phyloP scores from a whole-genome alignment of 768 basidiomycete species.

The Naganishia friedmannii region DNA sequence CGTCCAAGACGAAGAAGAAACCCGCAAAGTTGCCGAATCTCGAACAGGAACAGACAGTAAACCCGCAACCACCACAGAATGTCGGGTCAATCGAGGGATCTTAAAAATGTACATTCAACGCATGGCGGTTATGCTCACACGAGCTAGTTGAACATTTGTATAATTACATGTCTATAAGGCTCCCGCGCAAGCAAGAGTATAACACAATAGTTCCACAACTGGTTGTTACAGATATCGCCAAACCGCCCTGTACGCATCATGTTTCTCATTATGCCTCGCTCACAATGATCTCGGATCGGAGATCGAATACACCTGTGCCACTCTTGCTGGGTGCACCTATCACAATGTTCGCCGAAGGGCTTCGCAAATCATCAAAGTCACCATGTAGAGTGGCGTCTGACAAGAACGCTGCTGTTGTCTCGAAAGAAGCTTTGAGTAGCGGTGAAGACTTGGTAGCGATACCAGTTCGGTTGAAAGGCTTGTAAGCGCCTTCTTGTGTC shows the following conservation, averaged over 20 bases:
- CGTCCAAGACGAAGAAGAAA: conserved; percentile 35
- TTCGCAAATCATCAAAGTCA: conserved; percentile 87
- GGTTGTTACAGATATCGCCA: conserved; percentile 1
- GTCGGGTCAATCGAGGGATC: no score
- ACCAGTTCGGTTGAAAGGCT: conserved; percentile 95
- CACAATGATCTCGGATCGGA: conserved; percentile 48
- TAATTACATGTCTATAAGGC: background rate
- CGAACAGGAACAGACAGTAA: background rate
- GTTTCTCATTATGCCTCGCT: background rate
- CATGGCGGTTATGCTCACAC: no score
- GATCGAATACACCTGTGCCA: conserved; percentile 95
- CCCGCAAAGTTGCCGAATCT: conserved; percentile 14
- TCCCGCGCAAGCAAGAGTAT: background rate
- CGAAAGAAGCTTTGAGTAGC: conserved; percentile 93
- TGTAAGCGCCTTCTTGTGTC: conserved; percentile 98
- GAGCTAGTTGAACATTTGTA: background rate
- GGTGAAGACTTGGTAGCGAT: conserved; percentile 91
- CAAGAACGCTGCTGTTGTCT: conserved; percentile 89
- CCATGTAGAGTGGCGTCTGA: conserved; percentile 91
- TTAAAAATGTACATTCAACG: no score
- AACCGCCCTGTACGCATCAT: background rate
- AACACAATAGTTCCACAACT: conserved; percentile 1
- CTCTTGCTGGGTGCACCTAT: conserved; percentile 77
- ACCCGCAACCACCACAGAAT: no score
- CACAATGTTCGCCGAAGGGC: conserved; percentile 88